These are phyloP conservation scores for Gelatoporia subvermispora DNA, from an alignment of 768 basidiomycete genomes.

Conservation along the genomic window DNA sequence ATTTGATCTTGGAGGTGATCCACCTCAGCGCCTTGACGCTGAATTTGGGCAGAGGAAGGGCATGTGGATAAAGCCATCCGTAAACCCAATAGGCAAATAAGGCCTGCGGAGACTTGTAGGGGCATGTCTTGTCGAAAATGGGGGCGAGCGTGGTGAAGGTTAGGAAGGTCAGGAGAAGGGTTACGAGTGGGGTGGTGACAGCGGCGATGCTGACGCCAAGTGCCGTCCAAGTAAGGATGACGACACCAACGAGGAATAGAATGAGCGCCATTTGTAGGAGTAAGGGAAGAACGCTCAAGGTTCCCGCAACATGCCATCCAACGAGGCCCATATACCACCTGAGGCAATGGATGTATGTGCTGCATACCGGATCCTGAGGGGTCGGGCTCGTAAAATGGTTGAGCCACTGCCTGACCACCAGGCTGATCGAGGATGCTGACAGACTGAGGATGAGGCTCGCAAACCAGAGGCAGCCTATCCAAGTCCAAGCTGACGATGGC, in stretches of 20 bases:
- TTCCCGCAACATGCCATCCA: neutral
- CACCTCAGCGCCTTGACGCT: too few relatives aligned
- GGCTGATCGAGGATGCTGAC: conserved; percentile 10
- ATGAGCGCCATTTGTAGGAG: neutral
- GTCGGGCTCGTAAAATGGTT: conserved; percentile 2
- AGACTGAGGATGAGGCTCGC: conserved; percentile 14
- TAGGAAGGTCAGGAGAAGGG: conserved; percentile 9
- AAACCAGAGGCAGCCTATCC: conserved; percentile 14
- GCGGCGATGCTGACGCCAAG: neutral
- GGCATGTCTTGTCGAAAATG: too few relatives aligned
- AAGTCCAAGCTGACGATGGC: neutral
- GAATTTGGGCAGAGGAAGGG: too few relatives aligned
- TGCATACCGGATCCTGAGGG: too few relatives aligned
- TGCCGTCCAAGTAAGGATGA: neutral
- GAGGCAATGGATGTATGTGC: too few relatives aligned
- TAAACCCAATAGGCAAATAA: too few relatives aligned
- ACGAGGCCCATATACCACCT: neutral
- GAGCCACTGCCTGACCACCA: conserved; percentile 18
- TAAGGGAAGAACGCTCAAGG: neutral
- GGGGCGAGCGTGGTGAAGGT: neutral
- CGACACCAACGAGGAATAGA: neutral
- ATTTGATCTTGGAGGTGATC: too few relatives aligned
- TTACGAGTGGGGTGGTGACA: conserved; percentile 4
- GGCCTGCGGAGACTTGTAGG: too few relatives aligned
- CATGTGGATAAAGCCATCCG: too few relatives aligned